phyloP scores from a whole-genome alignment of 148 eudicot genomes.

The Linanthus parryae region DNA sequence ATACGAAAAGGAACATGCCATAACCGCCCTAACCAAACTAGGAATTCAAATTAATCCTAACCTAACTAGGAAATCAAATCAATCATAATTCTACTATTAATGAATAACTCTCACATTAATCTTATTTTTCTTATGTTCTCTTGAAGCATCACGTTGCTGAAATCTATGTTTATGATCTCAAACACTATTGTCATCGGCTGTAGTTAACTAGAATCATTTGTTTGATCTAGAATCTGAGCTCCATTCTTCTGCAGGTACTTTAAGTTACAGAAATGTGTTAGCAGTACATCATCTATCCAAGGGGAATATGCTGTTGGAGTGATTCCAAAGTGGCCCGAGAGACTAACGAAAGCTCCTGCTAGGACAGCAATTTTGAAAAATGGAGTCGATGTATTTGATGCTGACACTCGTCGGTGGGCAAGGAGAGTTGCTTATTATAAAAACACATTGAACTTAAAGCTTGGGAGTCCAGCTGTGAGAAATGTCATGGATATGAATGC shows the following conservation, averaged over 20 bases:
- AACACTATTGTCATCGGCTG: too few species aligned
- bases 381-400: constrained; percentile 72
- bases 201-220: too few species aligned
- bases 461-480: constrained; percentile 66
- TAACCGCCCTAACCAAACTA: too few species aligned
- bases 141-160: too few species aligned
- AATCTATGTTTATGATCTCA: too few species aligned
- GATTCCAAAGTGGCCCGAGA: constrained; percentile 81
- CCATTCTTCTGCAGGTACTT: too few species aligned
- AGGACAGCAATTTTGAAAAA: constrained; percentile 56
- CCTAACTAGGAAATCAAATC: too few species aligned
- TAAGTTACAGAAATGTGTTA: background rate
- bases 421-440: constrained; percentile 69
- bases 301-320: constrained; percentile 7
- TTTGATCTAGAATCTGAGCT: constrained; percentile 10
- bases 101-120: too few species aligned
- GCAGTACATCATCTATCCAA: background rate
- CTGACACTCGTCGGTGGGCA: constrained; percentile 66
- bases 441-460: constrained; percentile 51
- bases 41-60: too few species aligned
- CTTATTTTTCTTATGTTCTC: too few species aligned
- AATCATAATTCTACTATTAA: too few species aligned
- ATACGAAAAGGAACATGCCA: too few species aligned
- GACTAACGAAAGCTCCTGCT: constrained; percentile 58
- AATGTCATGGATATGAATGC: constrained; percentile 95